Percentiles rank a stretch among this genome's conserved stretches.
Conservation (phyloP, 495 filamentous ascomycete species). For the Xylaria longipes region DNA sequence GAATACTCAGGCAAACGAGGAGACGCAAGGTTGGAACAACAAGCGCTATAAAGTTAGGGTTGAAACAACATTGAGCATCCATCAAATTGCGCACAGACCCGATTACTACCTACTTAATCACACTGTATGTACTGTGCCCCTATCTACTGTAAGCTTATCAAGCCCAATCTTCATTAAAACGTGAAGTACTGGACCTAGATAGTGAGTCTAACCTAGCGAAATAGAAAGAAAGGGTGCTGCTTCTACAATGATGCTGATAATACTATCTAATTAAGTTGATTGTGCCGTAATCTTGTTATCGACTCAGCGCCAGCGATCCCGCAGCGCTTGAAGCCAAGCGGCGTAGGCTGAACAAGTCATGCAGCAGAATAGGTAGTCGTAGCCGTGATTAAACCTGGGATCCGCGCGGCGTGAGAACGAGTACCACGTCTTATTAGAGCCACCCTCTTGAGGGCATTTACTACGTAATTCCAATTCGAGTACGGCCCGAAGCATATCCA, state of each 20-base stretch:
- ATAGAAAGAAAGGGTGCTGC: too few species aligned
- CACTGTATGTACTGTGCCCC: too few species aligned
- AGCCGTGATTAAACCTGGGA: neutral
- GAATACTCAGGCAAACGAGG: neutral
- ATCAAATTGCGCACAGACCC: conserved; percentile 1
- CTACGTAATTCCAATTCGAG: neutral
- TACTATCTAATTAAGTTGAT: neutral
- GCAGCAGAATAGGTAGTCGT: neutral
- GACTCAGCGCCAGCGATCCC: neutral
- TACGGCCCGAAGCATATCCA: neutral
- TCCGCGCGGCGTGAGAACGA: neutral
- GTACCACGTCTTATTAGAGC: neutral
- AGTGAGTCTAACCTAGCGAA: too few species aligned
- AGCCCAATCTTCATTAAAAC: neutral
- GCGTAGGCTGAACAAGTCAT: neutral
- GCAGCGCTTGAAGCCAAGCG: neutral
- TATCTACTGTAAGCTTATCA: neutral
- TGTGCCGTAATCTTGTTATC: neutral
- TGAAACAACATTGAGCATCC: neutral
- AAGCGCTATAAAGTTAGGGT: neutral
- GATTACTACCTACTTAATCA: neutral
- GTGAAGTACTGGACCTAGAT: too few species aligned
- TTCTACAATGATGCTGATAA: neutral
- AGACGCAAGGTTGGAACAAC: neutral
- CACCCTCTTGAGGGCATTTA: neutral